A percentile compares a stretch with the other conserved stretches of the same genome.
These are phyloP conservation scores for Penicillium sp. DNA, from an alignment of 2,329 filamentous ascomycete species.

Conservation along the genomic window DNA sequence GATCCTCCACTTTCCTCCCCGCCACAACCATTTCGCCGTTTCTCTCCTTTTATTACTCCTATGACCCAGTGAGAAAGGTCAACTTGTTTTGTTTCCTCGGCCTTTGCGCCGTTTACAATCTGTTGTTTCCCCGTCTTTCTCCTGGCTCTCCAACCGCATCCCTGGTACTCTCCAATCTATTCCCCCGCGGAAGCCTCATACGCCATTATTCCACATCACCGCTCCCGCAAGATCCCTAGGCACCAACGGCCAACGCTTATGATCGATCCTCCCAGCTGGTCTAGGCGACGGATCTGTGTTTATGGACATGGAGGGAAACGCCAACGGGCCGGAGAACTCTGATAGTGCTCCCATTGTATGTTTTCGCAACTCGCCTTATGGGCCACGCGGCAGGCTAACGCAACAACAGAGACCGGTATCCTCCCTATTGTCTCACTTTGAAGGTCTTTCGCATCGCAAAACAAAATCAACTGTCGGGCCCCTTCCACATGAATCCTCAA, in stretches of 20 bases:
- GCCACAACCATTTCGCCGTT: slow-evolving; percentile 22
- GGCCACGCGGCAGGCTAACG: slow-evolving; percentile 16
- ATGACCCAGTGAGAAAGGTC: slow-evolving; percentile 4
- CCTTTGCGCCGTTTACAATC: slow-evolving; percentile 11
- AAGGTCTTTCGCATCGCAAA: slow-evolving; percentile 44
- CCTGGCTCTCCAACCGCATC: not conserved
- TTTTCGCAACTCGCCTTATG: slow-evolving; percentile 12
- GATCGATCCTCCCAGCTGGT: slow-evolving; percentile 23
- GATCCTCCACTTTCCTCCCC: slow-evolving; percentile 28
- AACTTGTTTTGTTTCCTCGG: slow-evolving; percentile 5
- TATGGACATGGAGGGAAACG: slow-evolving; percentile 39
- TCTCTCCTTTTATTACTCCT: slow-evolving; percentile 4
- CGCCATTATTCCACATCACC: not conserved
- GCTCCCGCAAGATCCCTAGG: slow-evolving; percentile 1
- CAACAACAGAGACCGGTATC: slow-evolving; percentile 47
- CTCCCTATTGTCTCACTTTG: slow-evolving; percentile 51
- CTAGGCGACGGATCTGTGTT: slow-evolving; percentile 26
- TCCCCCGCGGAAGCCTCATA: slow-evolving; percentile 7
- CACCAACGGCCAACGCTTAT: slow-evolving; percentile 26
- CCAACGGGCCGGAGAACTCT: slow-evolving; percentile 33
- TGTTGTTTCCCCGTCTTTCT: not conserved
- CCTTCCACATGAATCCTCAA: slow-evolving; percentile 31
- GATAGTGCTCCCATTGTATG: slow-evolving; percentile 41
- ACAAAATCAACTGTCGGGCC: slow-evolving; percentile 28
- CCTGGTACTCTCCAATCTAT: not conserved